A percentile compares a stretch with the other conserved stretches of the same genome.
Conservation (phyloP, 75 land plant genomes). For the Cupressus sempervirens region DNA sequence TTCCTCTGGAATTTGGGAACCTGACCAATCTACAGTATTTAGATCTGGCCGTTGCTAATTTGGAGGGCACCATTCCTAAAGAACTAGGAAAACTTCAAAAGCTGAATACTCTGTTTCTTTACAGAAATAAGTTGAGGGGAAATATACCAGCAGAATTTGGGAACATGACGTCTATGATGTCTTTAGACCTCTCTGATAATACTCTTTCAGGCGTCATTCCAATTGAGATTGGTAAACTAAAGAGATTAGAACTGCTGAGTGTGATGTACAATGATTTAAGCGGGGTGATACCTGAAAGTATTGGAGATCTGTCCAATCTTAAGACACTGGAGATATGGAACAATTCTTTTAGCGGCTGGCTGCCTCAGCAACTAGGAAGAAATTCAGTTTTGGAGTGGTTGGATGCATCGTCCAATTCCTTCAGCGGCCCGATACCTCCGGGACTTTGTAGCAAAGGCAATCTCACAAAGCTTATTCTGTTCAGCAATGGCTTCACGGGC, state of each 20-base stretch:
- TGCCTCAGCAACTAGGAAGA: slow-evolving; percentile 54
- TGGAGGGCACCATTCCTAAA: slow-evolving; percentile 55
- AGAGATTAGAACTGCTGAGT: slow-evolving; percentile 66
- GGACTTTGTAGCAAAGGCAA: slow-evolving; percentile 47
- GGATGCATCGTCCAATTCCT: slow-evolving; percentile 63
- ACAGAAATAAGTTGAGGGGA: slow-evolving; percentile 53
- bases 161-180: slow-evolving; percentile 42
- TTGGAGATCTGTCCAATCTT: slow-evolving; percentile 53
- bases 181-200: slow-evolving; percentile 78
- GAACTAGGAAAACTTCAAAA: slow-evolving; percentile 42
- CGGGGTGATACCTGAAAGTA: slow-evolving; percentile 54
- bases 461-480: slow-evolving; percentile 70
- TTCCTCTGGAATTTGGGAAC: slow-evolving; percentile 71
- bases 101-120: slow-evolving; percentile 51
- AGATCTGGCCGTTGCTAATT: slow-evolving; percentile 55
- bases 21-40: slow-evolving; percentile 65
- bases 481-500: slow-evolving; percentile 69
- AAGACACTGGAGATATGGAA: slow-evolving; percentile 76
- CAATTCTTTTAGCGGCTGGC: slow-evolving; percentile 52
- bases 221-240: slow-evolving; percentile 37
- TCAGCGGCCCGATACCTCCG: slow-evolving; percentile 66
- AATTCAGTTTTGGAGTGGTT: slow-evolving; percentile 53
- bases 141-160: slow-evolving; percentile 59
- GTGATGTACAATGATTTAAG: slow-evolving; percentile 64
- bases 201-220: slow-evolving; percentile 62